phyloP scores from a whole-genome alignment of 495 filamentous ascomycete species.

The Daldinia grandis region DNA sequence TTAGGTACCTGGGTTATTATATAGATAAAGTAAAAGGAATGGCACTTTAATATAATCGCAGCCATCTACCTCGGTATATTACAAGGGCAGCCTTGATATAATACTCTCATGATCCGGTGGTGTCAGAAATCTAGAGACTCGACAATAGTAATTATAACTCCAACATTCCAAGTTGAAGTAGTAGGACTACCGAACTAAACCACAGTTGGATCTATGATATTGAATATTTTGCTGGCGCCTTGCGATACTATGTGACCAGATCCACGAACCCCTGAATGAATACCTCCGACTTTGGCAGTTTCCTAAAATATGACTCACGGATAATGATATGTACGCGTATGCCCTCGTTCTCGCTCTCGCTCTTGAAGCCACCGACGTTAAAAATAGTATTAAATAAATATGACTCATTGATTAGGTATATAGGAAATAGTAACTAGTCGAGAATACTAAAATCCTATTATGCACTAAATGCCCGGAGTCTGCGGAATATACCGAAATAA shows the following conservation, averaged over 20 bases:
- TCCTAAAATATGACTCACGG: background rate
- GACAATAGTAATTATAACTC: background rate
- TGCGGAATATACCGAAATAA: background rate
- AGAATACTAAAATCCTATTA: background rate
- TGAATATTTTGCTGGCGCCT: no score
- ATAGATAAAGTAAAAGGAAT: background rate
- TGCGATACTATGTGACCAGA: no score
- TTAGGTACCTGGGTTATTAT: no score
- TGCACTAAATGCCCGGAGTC: background rate
- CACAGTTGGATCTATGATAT: background rate
- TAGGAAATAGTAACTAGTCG: background rate
- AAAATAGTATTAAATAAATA: background rate
- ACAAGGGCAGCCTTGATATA: background rate
- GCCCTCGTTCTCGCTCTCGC: background rate
- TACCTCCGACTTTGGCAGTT: no score
- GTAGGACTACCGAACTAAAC: background rate
- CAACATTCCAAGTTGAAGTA: background rate
- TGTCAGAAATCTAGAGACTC: background rate
- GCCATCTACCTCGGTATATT: background rate
- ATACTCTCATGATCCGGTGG: background rate
- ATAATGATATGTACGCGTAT: background rate
- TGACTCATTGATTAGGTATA: background rate
- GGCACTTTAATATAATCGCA: background rate
- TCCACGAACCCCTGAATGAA: no score
- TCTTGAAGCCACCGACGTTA: background rate